Percentiles rank a stretch among this genome's conserved stretches.
These are phyloP conservation scores for Huntiella abstrusa DNA, from an alignment of 2,329 filamentous ascomycete species.

Conservation along the genomic window DNA sequence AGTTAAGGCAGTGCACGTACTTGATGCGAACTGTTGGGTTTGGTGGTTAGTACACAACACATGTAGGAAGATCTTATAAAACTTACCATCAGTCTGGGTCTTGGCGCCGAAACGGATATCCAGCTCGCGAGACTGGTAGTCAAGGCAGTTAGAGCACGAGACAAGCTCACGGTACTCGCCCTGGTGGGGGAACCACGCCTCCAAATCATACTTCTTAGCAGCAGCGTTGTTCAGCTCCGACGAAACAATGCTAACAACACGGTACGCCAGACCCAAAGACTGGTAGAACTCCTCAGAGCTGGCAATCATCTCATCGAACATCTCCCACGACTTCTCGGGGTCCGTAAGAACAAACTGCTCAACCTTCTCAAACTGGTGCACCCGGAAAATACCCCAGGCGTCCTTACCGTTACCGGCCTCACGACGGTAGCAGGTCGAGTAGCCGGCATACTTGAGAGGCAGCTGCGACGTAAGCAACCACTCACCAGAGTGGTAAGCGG, in stretches of 20 bases:
- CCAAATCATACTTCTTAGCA: conserved; percentile 86
- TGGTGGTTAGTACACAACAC: background rate
- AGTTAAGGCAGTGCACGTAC: conserved; percentile 86
- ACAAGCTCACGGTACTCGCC: conserved; percentile 97
- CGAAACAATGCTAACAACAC: conserved; percentile 86
- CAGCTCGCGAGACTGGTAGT: conserved; percentile 86
- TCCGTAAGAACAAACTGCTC: conserved; percentile 68
- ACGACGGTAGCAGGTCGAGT: conserved; percentile 87
- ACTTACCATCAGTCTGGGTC: conserved; percentile 54
- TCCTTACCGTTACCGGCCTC: conserved; percentile 80
- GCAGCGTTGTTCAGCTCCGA: conserved; percentile 64
- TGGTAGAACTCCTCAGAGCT: conserved; percentile 91
- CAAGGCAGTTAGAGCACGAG: conserved; percentile 93
- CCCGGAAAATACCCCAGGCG: conserved; percentile 94
- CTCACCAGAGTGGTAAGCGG: conserved; percentile 78
- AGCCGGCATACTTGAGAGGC: conserved; percentile 82
- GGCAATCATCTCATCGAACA: conserved; percentile 82
- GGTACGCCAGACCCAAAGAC: conserved; percentile 74
- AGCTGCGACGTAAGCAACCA: conserved; percentile 75
- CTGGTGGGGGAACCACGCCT: conserved; percentile 83
- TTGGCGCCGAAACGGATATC: conserved; percentile 86
- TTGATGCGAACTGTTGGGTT: conserved; percentile 41
- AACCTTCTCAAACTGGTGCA: conserved; percentile 95
- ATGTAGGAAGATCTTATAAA: background rate
- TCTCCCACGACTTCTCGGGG: conserved; percentile 80